Percentiles rank a stretch among this genome's conserved stretches.
Evolutionary conservation across 139 green algal genomes (phyloP).

Genomic region (Chlorella sp.): DNA sequence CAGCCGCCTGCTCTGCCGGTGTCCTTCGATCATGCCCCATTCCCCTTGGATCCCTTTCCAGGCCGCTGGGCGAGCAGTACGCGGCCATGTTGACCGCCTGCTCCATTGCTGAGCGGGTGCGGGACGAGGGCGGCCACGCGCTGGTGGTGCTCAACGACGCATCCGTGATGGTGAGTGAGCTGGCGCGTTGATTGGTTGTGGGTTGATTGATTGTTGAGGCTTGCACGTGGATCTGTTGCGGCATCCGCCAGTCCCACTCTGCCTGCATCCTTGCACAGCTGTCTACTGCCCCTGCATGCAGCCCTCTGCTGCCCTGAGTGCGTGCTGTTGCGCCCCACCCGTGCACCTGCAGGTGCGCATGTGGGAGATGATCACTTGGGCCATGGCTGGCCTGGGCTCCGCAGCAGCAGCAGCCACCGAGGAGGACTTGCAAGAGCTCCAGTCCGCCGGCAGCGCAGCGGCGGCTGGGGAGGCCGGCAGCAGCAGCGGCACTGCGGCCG

Average conservation of each 20-base stretch:
- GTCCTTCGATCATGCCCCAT: too few species aligned
- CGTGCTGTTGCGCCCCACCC: background rate
- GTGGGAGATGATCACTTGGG: conserved; percentile 61
- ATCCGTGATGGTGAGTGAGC: conserved; percentile 55
- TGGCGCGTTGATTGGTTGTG: background rate
- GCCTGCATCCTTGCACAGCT: too few species aligned
- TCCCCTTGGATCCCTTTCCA: background rate
- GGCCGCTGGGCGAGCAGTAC: conserved; percentile 71
- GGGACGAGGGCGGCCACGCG: conserved; percentile 75
- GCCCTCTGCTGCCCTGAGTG: too few species aligned
- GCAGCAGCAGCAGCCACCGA: conserved; percentile 18
- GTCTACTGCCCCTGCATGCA: too few species aligned
- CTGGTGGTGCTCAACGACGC: conserved; percentile 86
- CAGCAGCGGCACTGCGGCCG: background rate
- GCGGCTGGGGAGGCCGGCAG: background rate
- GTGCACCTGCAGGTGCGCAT: conserved; percentile 40
- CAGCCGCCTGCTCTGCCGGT: too few species aligned
- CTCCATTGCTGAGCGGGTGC: conserved; percentile 70
- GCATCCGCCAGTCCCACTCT: too few species aligned
- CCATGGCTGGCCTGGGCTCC: conserved; percentile 50
- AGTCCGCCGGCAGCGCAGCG: background rate
- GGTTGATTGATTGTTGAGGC: background rate
- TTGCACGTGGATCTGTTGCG: too few species aligned
- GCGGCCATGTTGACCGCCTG: conserved; percentile 69
- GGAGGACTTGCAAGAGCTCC: conserved; percentile 10